A percentile compares a stretch with the other conserved stretches of the same genome.
Evolutionary conservation across 208 protist genomes (phyloP).

Genomic region (Wallacemonas rigidus): DNA sequence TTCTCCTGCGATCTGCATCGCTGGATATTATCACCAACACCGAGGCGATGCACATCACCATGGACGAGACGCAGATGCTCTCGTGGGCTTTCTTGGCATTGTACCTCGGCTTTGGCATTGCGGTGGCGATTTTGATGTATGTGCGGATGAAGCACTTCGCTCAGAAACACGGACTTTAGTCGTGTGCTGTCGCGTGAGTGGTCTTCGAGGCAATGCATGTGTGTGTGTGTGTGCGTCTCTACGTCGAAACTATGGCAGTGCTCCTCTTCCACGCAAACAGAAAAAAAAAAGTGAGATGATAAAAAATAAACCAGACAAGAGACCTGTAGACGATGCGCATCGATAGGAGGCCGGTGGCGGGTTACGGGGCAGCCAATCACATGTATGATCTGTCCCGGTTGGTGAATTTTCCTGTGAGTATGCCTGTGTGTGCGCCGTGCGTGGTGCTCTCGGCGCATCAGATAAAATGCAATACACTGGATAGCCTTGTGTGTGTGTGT

Average conservation of each 20-base stretch:
- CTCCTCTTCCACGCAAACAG: neutral
- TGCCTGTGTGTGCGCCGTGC: too few relatives aligned
- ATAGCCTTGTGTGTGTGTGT: too few relatives aligned
- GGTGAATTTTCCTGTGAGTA: too few relatives aligned
- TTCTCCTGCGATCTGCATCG: slow-evolving; percentile 30
- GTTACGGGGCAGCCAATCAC: too few relatives aligned
- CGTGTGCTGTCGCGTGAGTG: too few relatives aligned
- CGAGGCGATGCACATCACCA: slow-evolving; percentile 49
- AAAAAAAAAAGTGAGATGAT: neutral
- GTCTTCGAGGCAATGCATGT: too few relatives aligned
- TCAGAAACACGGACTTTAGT: slow-evolving; percentile 9
- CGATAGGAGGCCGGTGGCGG: too few relatives aligned
- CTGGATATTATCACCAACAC: slow-evolving; percentile 34
- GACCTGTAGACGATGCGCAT: too few relatives aligned
- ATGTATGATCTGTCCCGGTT: too few relatives aligned
- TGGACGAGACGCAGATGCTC: slow-evolving; percentile 45
- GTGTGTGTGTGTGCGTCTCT: slow-evolving; percentile 1
- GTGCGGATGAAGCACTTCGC: slow-evolving; percentile 41
- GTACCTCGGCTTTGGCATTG: slow-evolving; percentile 38
- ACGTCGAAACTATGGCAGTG: neutral
- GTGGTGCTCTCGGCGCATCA: too few relatives aligned
- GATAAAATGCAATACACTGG: too few relatives aligned
- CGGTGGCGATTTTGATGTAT: slow-evolving; percentile 33
- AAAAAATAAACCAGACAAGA: too few relatives aligned
- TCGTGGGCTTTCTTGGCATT: slow-evolving; percentile 54